These are phyloP conservation scores for Globisporangium carolinianum DNA, from an alignment of 352 stramenopile species.

Conservation along the genomic window DNA sequence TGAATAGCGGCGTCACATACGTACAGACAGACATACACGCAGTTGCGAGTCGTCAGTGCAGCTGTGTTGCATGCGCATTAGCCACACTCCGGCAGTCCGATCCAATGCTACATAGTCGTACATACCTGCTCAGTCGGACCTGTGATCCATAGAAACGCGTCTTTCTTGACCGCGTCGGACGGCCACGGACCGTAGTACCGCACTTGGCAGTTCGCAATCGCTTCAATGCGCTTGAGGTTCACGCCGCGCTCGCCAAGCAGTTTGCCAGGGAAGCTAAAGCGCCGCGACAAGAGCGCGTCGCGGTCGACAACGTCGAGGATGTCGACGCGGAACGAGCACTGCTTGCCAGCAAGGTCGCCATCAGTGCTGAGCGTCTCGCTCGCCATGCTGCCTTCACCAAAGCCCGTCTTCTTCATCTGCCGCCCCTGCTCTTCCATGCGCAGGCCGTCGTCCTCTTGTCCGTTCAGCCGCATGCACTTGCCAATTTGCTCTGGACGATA, in stretches of 20 bases:
- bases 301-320: constrained; percentile 25
- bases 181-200: constrained; percentile 16
- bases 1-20: neutral
- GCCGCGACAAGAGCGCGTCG: constrained; percentile 34
- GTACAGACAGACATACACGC: neutral
- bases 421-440: constrained; percentile 40
- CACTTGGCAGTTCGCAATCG: constrained; percentile 24
- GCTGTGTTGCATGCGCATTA: too few species aligned
- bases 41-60: neutral
- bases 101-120: neutral
- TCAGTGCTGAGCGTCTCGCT: constrained; percentile 3
- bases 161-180: constrained; percentile 3
- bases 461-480: constrained; percentile 54
- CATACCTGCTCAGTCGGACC: constrained; percentile 13
- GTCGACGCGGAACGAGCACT: constrained; percentile 18
- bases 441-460: constrained; percentile 55
- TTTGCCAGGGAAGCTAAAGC: constrained; percentile 59
- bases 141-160: constrained; percentile 11
- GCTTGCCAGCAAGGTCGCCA: constrained; percentile 7
- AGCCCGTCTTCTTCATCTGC: constrained; percentile 54
- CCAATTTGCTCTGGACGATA: constrained; percentile 44
- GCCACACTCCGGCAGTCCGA: neutral
- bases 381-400: constrained; percentile 19
- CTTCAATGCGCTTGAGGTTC: constrained; percentile 54
- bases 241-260: constrained; percentile 57